Evolutionary conservation across 306 rosid genomes (phyloP), one percentile per base, ranked within the genome.

Genomic region (Cucumis melo): DNA sequence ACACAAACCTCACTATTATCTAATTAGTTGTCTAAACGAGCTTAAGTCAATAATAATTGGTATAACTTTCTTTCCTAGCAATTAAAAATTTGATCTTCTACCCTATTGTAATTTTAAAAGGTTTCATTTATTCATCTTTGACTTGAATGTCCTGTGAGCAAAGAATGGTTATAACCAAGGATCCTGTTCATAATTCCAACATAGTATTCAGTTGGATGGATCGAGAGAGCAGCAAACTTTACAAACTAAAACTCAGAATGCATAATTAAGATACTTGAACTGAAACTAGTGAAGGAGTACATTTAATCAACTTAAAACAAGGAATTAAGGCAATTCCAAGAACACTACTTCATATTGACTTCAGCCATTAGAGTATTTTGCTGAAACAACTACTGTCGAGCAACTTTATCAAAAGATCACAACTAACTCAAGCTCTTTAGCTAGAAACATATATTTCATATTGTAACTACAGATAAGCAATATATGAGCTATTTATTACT

Each of bases 401-500:
- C 75, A 71, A 50, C 19, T 44, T 42, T 71, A 48, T 71, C 58
- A 71, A 48, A 71, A 24, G 75, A 71, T 46, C 3, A 4, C 21
- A 46, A 71, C 75, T 48, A 71, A 71, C 55, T 50, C 60, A 51
- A 72, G 27, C 61, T 72, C 46, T 72, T 72, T 44, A 50, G 46
- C 46, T 24, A 29, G 14, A 72, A 19, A 48, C 38, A 46, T 71
- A 46, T 71, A 51, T 24, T 71, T 23, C 58, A 46, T 48, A 21
- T 21, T 48, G 75, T 24, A 71, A 48, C 75, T 44, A 71, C 58
- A 72, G 39, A 72, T 72, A 6, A 72, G 46, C 27, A 71, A 72
- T 15, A 50, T 48, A 29, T 29, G 76, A 72, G 61, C 76, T 71
- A 71, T 46, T 72, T 72, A 72, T 72, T 72, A 72, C 61, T 72